Base-by-base conservation (phyloP, 2,329 filamentous ascomycete genomes). In the Diplodia mutila region DNA sequence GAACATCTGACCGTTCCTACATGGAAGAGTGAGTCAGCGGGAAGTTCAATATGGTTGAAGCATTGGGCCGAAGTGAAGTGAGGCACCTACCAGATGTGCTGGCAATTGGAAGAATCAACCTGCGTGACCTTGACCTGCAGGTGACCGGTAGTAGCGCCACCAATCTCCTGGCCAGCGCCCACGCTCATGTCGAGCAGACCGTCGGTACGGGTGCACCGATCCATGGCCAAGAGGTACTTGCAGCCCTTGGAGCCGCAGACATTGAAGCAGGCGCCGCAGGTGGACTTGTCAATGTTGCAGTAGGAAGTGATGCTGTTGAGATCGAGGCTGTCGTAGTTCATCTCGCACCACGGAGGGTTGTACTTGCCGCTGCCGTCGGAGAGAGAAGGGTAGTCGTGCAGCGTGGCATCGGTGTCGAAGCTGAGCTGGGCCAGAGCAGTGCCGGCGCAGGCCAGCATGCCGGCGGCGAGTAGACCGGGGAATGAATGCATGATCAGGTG, bases 191-290 rank as follows among this genome's bases (percentile, higher is more conserved):
- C 64, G n/a, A 66, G 66, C 23, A 42, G 34, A 21, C 59, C 59
- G 12, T 64, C 64, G 18, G 25, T n/a, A 12, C 64, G 64, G 21
- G 23, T 39, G 64, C 64, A 66, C 91, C 29, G 53, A 14, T 97
- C 95, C 69, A 99, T 91, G 71, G 94, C 87, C 88, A 98, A 95
- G 83, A 97, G 86, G 81, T 97, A 88, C 89, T 97, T 97, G 84
- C 95, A 93, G 89, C 99, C 95, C 76, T 99, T 94, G 80, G 89
- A 90, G 82, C 94, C 94, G 76, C 90, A 94, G 83, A 94, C 95
- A 81, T 97, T 91, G 78, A 97, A 25, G 52, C 64, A 66, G 42
- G 52, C 14, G 9, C 64, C 64, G 21, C 64, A 66, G 27, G 37
- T 92, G 88, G 99, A 32, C 48, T 61, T 64, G 48, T 53, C 57